A percentile compares a stretch with the other conserved stretches of the same genome.
phyloP scores from a whole-genome alignment of 75 land plant species.

The Sequoiadendron giganteum region DNA sequence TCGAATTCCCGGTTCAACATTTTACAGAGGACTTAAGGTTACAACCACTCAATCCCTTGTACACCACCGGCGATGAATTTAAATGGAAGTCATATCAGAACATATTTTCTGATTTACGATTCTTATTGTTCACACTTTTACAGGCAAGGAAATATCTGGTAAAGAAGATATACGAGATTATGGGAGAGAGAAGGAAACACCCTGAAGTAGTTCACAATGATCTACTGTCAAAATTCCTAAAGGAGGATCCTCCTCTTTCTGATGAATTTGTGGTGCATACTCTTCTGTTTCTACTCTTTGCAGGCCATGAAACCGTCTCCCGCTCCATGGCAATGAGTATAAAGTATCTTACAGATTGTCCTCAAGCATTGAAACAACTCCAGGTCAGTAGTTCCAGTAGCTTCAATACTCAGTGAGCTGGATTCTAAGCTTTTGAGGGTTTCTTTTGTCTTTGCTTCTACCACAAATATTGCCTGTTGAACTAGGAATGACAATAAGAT shows the following conservation, averaged over 20 bases:
- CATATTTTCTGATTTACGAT: not conserved
- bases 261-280: not conserved
- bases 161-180: not conserved
- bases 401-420: no score
- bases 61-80: no score
- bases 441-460: no score
- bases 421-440: no score
- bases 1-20: conserved; percentile 45
- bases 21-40: conserved; percentile 53
- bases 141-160: not conserved
- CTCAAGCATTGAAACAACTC: not conserved
- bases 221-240: not conserved
- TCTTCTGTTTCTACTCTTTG: conserved; percentile 5
- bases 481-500: not conserved
- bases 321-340: not conserved
- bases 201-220: conserved; percentile 10
- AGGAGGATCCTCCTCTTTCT: not conserved
- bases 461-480: not conserved
- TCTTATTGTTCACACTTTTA: not conserved
- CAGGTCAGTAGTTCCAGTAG: not conserved
- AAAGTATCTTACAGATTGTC: conserved; percentile 1
- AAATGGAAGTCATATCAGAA: not conserved
- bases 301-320: not conserved
- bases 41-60: not conserved
- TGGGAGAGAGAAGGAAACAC: not conserved